Evolutionary conservation across 306 rosid species (phyloP), one percentile per base, ranked within the genome.

Genomic region (Heteromeles arbutifolia): DNA sequence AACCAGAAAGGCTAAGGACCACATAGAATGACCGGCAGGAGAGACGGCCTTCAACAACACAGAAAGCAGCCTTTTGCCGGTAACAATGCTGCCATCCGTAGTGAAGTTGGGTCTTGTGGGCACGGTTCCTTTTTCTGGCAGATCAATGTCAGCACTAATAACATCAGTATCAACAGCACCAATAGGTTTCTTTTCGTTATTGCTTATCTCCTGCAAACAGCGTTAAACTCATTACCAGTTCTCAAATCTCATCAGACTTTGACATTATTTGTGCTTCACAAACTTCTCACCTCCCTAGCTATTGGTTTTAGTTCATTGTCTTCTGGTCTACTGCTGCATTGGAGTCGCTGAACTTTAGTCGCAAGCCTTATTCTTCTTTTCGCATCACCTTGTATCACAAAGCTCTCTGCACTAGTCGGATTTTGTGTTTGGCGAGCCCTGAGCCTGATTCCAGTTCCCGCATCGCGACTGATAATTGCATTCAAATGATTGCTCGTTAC

Each of bases 301-400:
- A 54, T 14, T 82, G 86, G 79, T 83, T 77, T 90, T 53, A 78
- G 80, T 69, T 83, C 84, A 56, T 25, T 17, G 28, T 74, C 81
- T 63, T 86, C 86, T 32, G 70, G 77, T 34, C 13, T 71, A 71
- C 59, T 34, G 61, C 65, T 74, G 74, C 45, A 48, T 67, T 31
- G 22, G 61, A 6, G 3, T 72, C 63, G 29, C 74, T 21, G 76
- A 62, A 77, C 54, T 58, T 48, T 74, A 12, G 32, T 8, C 69
- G 34, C 37, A 69, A 90, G 70, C 18, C 74, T 86, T 59, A 92
- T 3, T 84, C 98, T 87, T 85, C 96, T 92, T 12, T 72, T 81
- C 3, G 98, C 98, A 59, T 39, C 66, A 43, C 88, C 90, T 70
- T 87, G 88, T 18, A 3, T 57, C 52, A 29, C n/a, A 10, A 29